Percentiles rank a stretch among this genome's conserved stretches.
Conservation (phyloP, 148 eudicot genomes). For the Rhododendron molle region DNA sequence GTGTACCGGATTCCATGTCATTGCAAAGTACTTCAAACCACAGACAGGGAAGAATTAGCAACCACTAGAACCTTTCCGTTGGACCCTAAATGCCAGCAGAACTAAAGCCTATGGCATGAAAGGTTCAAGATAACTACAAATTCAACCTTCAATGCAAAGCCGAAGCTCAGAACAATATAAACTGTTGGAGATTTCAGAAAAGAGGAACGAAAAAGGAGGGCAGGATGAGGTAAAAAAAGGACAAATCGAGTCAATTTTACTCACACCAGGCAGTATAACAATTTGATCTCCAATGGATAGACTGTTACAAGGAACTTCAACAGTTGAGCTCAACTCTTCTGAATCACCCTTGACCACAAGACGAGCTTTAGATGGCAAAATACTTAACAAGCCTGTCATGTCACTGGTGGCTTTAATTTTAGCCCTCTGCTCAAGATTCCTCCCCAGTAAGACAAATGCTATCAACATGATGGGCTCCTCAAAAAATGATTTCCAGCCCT, state of each 20-base stretch:
- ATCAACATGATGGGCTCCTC: conserved; percentile 97
- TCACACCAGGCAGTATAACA: conserved; percentile 91
- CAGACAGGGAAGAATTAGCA: background rate
- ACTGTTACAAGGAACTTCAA: conserved; percentile 84
- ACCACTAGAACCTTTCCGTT: background rate
- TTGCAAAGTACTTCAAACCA: background rate
- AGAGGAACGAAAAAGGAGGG: background rate
- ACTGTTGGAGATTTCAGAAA: background rate
- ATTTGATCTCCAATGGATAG: conserved; percentile 90
- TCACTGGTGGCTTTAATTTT: conserved; percentile 96
- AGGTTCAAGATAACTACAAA: conserved; percentile 6
- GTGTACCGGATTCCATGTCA: background rate
- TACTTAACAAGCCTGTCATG: conserved; percentile 81
- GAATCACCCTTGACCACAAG: conserved; percentile 58
- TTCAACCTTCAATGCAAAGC: conserved; percentile 3
- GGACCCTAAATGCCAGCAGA: background rate
- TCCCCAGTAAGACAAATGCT: conserved; percentile 93
- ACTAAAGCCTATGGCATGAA: background rate
- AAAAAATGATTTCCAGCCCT: conserved; percentile 96
- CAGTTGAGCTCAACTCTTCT: conserved; percentile 55
- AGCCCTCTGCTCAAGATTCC: conserved; percentile 97
- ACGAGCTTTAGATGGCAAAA: conserved; percentile 92
- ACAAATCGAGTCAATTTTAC: conserved; percentile 21
- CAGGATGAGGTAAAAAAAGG: background rate
- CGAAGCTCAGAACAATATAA: background rate